Conservation (phyloP, 139 green algal species). For the Picochlorum sp. region DNA sequence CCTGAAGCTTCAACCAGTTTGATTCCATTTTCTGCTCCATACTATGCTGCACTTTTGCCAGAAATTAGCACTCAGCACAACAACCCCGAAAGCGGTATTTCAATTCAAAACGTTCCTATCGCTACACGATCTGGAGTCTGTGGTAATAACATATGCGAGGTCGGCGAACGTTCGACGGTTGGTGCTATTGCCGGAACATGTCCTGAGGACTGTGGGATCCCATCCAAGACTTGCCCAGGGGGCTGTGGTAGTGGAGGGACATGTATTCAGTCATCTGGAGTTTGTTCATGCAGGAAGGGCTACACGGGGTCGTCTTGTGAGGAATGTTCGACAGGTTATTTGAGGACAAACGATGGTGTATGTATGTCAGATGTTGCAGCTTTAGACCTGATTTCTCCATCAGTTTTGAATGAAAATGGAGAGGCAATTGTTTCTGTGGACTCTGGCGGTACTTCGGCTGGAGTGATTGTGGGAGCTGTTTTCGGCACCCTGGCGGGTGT, state of each 20-base stretch:
- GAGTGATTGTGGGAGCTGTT: slow-evolving; percentile 11
- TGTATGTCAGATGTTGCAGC: slow-evolving; percentile 11
- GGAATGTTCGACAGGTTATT: slow-evolving; percentile 21
- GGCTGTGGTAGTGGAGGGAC: not conserved
- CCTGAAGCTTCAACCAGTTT: not conserved
- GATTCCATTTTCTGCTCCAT: not conserved
- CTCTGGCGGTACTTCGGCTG: not conserved
- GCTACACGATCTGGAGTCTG: slow-evolving; percentile 26
- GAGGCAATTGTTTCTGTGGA: not conserved
- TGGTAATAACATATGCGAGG: slow-evolving; percentile 38
- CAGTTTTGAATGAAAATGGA: not conserved
- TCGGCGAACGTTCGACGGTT: slow-evolving; percentile 26
- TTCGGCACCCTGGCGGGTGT: not conserved
- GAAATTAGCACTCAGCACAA: not conserved
- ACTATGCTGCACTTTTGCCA: not conserved
- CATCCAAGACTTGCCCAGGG: slow-evolving; percentile 22
- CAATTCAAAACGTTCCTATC: not conserved
- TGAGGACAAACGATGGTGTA: not conserved
- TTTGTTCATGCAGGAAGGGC: slow-evolving; percentile 30
- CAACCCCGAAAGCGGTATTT: not conserved
- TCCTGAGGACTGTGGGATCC: slow-evolving; percentile 31
- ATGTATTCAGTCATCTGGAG: slow-evolving; percentile 19
- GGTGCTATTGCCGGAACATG: slow-evolving; percentile 24
- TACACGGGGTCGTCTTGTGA: slow-evolving; percentile 19
- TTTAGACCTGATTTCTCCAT: not conserved